Evolutionary conservation across 2,329 filamentous ascomycete genomes (phyloP), one percentile per base, ranked within the genome.

Genomic region (Penicillium concentricum): DNA sequence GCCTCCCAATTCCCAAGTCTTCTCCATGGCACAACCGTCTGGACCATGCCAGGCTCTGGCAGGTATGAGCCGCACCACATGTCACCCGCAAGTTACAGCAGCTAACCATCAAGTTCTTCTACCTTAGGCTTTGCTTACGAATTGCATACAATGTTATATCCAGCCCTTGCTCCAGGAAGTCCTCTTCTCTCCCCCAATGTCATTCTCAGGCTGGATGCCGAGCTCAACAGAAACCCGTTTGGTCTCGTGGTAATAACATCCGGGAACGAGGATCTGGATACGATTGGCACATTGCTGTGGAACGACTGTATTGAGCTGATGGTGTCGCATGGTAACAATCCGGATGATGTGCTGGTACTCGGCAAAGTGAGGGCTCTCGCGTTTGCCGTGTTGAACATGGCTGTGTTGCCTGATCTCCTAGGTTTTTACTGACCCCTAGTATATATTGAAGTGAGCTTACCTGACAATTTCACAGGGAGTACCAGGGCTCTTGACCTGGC

Each of bases 401-500:
- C 52, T 22, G 30, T 43, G 30, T 16, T 16, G 18, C 16, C 52
- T 35, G 39, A 50, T n/a, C 15, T 55, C 13, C 13, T 43, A 42
- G 52, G 52, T 43, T 22, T 13, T 12, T 52, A 5, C n/a, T 30
- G 8, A 8, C 8, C 1, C 15, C 5, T 47, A 7, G 4, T 28
- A 16, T 20, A 16, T 4, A 12, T 26, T 26, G 5, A 30, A 22
- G 20, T 20, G 9, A 9, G 16, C 26, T 15, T 16, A 16, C 13
- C 50, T 52, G 9, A 52, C 5, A 0, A 0, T 30, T 13, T 45
- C 6, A 24, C 30, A 48, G 66, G 67, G 56, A 47, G 18, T 45
- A 7, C 50, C 32, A 83, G 88, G 54, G 71, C 91, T 20, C 77
- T 91, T 68, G 87, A 83, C 66, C 75, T 90, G 62, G 87, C 86